phyloP scores from a whole-genome alignment of 192 early-diverging fungal genomes.

The Rhizoclosmatium sp. region DNA sequence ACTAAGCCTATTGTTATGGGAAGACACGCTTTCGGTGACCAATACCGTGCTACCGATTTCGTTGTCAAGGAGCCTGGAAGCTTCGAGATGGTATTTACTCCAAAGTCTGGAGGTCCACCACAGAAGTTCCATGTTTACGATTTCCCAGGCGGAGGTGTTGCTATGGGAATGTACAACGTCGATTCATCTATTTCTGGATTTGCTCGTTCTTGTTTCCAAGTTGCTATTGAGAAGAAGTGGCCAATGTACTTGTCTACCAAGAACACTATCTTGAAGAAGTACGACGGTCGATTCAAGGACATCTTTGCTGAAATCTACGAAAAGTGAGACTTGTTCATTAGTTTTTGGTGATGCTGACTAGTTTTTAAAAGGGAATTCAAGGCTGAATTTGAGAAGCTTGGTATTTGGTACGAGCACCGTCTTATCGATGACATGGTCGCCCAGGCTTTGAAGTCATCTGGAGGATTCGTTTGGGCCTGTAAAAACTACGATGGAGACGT shows the following conservation, averaged over 20 bases:
- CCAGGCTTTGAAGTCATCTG: conserved; percentile 93
- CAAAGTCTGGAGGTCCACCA: conserved; percentile 75
- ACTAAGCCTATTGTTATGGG: conserved; percentile 95
- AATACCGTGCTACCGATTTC: conserved; percentile 98
- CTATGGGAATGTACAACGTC: conserved; percentile 96
- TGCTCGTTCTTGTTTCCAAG: conserved; percentile 93
- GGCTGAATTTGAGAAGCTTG: conserved; percentile 77
- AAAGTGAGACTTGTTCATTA: conserved; percentile 25
- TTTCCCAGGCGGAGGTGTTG: conserved; percentile 84
- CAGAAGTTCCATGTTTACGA: conserved; percentile 80
- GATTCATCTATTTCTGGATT: conserved; percentile 88
- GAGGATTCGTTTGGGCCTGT: conserved; percentile 92
- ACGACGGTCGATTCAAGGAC: conserved; percentile 98
- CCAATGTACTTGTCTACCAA: conserved; percentile 97
- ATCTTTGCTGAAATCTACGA: conserved; percentile 94
- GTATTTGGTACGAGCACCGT: conserved; percentile 98
- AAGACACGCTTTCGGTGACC: conserved; percentile 97
- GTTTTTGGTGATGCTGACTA: conserved; percentile 16
- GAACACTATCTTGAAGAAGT: conserved; percentile 96
- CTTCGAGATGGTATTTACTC: conserved; percentile 90
- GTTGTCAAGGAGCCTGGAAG: conserved; percentile 88
- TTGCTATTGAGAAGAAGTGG: conserved; percentile 87
- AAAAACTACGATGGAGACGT: conserved; percentile 92
- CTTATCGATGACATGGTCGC: conserved; percentile 98
- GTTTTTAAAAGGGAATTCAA: conserved; percentile 69